Conservation (phyloP, 2,329 filamentous ascomycete genomes). For the Lasiodiplodia hormozganensis region DNA sequence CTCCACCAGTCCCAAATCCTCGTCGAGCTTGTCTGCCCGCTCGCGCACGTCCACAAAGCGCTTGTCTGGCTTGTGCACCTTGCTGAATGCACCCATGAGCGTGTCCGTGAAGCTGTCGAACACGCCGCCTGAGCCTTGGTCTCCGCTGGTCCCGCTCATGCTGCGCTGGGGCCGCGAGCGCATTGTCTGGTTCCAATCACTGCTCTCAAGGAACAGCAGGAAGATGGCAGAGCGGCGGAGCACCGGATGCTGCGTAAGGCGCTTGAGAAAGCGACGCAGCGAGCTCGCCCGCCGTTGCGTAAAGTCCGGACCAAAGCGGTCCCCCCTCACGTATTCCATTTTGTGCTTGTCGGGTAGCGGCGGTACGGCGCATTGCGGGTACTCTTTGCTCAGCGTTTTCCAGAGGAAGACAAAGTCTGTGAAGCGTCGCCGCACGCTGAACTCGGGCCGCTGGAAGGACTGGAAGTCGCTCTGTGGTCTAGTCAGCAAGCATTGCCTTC, state of each 20-base stretch:
- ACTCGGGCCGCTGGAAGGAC: conserved; percentile 83
- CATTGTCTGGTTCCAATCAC: conserved; percentile 98
- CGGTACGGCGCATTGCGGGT: conserved; percentile 88
- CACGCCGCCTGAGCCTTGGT: conserved; percentile 67
- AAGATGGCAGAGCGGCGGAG: conserved; percentile 83
- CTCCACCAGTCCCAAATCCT: conserved; percentile 90
- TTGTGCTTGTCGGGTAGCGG: conserved; percentile 98
- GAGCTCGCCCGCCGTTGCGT: conserved; percentile 88
- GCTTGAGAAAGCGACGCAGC: conserved; percentile 86
- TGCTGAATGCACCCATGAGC: conserved; percentile 96
- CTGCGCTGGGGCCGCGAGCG: conserved; percentile 73
- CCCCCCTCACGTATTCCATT: conserved; percentile 97
- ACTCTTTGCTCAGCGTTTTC: conserved; percentile 86
- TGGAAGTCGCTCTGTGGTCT: conserved; percentile 82
- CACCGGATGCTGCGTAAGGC: conserved; percentile 85
- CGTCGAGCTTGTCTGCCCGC: conserved; percentile 87
- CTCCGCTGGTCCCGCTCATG: conserved; percentile 47
- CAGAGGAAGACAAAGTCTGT: conserved; percentile 98
- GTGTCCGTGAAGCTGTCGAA: conserved; percentile 96
- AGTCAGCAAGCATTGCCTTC: conserved; percentile 3
- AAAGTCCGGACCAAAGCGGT: conserved; percentile 93
- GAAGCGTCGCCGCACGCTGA: conserved; percentile 85
- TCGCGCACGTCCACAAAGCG: conserved; percentile 95
- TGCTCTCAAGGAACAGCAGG: conserved; percentile 88
- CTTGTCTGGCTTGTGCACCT: conserved; percentile 92